Conservation (phyloP, 2,329 filamentous ascomycete genomes). For the Leptographium lundbergii region DNA sequence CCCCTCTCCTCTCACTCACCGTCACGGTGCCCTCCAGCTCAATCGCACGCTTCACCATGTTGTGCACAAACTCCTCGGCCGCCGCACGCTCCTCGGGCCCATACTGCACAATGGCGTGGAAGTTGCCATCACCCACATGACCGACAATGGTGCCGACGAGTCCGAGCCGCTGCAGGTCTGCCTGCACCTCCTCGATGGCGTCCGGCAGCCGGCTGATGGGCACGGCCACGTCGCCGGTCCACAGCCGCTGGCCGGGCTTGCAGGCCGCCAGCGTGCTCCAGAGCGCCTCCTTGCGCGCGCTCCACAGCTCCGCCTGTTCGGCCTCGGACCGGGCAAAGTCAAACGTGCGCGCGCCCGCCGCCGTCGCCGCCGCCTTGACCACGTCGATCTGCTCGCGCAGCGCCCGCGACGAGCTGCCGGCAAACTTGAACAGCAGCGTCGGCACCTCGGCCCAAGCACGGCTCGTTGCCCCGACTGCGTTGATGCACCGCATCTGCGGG, state of each 20-base stretch:
- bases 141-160: conserved; percentile 62
- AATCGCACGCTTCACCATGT: conserved; percentile 76
- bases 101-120: conserved; percentile 47
- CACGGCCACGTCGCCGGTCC: conserved; percentile 80
- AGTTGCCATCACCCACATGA: conserved; percentile 60
- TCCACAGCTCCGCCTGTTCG: conserved; percentile 71
- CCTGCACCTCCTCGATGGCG: conserved; percentile 68
- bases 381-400: conserved; percentile 69
- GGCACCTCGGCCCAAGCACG: conserved; percentile 59
- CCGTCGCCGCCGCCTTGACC: conserved; percentile 50
- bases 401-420: conserved; percentile 47
- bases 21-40: conserved; percentile 79
- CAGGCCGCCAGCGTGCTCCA: conserved; percentile 65
- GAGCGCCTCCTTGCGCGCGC: conserved; percentile 69
- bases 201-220: conserved; percentile 62
- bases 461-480: conserved; percentile 51
- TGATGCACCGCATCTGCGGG: conserved; percentile 67
- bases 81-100: conserved; percentile 53
- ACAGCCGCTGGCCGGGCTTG: conserved; percentile 57
- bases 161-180: conserved; percentile 53
- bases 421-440: conserved; percentile 77
- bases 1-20: conserved; percentile 20
- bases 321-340: conserved; percentile 58
- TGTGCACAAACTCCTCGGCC: conserved; percentile 61
- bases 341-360: conserved; percentile 53